Evolutionary conservation across 306 rosid genomes (phyloP).

Genomic region (Gleditsia sinensis): DNA sequence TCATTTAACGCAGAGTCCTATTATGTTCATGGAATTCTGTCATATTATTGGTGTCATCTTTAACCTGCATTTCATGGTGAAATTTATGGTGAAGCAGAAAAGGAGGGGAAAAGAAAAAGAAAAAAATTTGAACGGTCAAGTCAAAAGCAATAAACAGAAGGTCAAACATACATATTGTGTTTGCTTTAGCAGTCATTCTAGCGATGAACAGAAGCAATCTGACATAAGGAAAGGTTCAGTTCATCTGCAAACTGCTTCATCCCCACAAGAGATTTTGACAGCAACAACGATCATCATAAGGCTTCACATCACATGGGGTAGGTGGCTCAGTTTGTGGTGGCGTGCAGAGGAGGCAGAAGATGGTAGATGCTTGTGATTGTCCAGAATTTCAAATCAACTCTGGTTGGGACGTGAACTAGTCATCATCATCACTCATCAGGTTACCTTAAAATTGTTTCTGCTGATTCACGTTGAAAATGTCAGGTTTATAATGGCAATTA

Average conservation of each 20-base stretch:
- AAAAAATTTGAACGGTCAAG: too few relatives aligned
- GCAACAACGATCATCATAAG: too few relatives aligned
- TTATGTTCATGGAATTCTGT: not conserved
- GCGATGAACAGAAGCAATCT: slow-evolving; percentile 1
- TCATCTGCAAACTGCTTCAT: too few relatives aligned
- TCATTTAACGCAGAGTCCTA: not conserved
- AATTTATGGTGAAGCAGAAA: too few relatives aligned
- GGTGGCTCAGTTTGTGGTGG: not conserved
- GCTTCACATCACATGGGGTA: not conserved
- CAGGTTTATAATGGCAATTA: not conserved
- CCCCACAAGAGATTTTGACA: too few relatives aligned
- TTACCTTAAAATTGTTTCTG: not conserved
- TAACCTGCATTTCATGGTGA: too few relatives aligned
- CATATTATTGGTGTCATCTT: not conserved
- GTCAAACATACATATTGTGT: not conserved
- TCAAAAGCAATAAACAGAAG: too few relatives aligned
- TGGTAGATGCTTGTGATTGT: not conserved
- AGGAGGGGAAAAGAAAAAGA: too few relatives aligned
- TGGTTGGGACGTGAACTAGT: not conserved
- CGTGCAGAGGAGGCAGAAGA: not conserved
- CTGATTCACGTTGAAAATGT: not conserved
- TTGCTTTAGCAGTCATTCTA: not conserved
- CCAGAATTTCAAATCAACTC: not conserved
- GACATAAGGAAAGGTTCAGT: too few relatives aligned
- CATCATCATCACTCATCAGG: not conserved